Conservation (phyloP, 148 eudicot genomes). For the Heliosperma pusillum region DNA sequence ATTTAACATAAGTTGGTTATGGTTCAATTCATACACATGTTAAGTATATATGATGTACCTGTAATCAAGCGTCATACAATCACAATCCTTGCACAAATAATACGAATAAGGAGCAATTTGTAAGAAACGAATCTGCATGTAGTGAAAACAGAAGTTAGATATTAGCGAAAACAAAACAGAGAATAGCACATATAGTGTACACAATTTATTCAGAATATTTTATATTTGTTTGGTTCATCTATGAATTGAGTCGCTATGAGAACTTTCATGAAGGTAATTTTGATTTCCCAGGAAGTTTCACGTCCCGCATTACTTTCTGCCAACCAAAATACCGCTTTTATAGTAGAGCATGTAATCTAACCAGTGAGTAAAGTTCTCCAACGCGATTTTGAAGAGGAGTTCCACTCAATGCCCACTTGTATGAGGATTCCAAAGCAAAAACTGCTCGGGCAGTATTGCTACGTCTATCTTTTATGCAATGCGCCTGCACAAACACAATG, state of each 20-base stretch:
- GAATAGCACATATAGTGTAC: background rate
- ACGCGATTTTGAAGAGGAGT: conserved; percentile 98
- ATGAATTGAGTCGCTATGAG: background rate
- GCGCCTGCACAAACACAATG: conserved; percentile 51
- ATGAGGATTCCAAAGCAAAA: conserved; percentile 71
- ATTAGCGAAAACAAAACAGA: background rate
- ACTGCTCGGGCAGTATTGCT: conserved; percentile 86
- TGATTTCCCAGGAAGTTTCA: background rate
- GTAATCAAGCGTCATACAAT: conserved; percentile 78
- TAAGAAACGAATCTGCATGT: conserved; percentile 74
- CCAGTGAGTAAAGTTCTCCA: conserved; percentile 95
- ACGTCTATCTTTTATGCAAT: conserved; percentile 77
- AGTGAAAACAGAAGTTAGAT: background rate
- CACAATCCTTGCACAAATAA: conserved; percentile 95
- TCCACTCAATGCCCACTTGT: conserved; percentile 97
- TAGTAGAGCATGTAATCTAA: conserved; percentile 16
- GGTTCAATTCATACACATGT: background rate
- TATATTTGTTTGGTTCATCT: background rate
- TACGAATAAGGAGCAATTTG: conserved; percentile 76
- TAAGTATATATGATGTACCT: conserved; percentile 38
- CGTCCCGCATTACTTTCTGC: background rate
- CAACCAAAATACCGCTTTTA: background rate
- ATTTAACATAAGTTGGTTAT: background rate
- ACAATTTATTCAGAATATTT: background rate
- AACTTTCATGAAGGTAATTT: background rate